phyloP scores from a whole-genome alignment of 768 basidiomycete species.

The Mycena rebaudengoi region DNA sequence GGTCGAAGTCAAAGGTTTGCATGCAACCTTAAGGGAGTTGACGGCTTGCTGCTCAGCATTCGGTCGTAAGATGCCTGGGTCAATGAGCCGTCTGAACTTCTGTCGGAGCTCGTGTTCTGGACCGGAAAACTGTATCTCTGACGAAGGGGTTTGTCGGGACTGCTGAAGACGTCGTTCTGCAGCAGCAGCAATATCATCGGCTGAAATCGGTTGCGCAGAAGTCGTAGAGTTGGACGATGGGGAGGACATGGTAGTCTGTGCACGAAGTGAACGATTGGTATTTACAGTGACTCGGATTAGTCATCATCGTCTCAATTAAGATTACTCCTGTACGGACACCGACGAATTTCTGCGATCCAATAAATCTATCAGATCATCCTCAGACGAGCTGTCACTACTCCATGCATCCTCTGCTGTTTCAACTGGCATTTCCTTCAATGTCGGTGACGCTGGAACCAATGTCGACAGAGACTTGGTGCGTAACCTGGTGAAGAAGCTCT shows the following conservation, averaged over 20 bases:
- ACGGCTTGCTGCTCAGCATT: constrained; percentile 69
- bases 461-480: constrained; percentile 55
- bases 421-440: constrained; percentile 32
- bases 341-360: neutral
- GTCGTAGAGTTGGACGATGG: neutral
- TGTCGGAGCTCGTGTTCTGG: constrained; percentile 74
- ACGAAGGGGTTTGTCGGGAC: constrained; percentile 24
- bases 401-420: constrained; percentile 48
- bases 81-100: constrained; percentile 77
- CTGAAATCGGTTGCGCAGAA: neutral
- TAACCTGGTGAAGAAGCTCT: constrained; percentile 52
- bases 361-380: constrained; percentile 42
- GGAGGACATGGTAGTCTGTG: neutral
- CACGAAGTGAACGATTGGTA: neutral
- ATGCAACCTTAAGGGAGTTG: constrained; percentile 69
- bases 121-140: constrained; percentile 31
- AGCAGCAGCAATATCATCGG: constrained; percentile 46
- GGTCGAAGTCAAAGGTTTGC: constrained; percentile 22
- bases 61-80: constrained; percentile 79
- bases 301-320: no score
- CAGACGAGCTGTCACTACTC: constrained; percentile 72
- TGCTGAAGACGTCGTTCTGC: constrained; percentile 52
- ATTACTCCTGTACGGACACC: neutral
- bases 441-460: constrained; percentile 47
- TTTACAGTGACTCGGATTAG: constrained; percentile 3